Base-by-base conservation (phyloP, 2,329 filamentous ascomycete species). In the Calonectria ilicicola region DNA sequence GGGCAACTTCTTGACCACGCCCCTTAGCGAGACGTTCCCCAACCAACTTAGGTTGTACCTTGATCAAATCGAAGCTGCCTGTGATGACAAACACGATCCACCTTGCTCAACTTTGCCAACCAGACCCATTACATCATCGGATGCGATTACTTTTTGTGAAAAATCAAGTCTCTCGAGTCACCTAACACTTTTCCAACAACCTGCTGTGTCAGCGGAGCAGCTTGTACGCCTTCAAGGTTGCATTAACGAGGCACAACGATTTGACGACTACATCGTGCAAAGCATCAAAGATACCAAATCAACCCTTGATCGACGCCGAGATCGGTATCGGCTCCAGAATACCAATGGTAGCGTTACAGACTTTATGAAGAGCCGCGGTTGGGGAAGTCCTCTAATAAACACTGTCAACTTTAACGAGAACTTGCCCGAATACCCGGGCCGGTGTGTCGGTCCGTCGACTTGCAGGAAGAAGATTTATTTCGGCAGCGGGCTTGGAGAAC, bases 371-470 rank as follows among this genome's bases (percentile, higher is more conserved):
- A 80, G 75, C 56, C 62, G 35, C 2, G 77, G 80, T 2, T 53
- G 72, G 6, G 73, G 77, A 8, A 82, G 80, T 29, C 76, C 78
- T 0, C 65, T 82, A 6, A 49, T 64, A 0, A 76, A 78, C 8
- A 65, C 67, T 2, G 72, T 75, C 19, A 23, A 56, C 3, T 49
- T 75, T 12, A 74, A 79, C 8, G 75, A 81, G 2, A 68, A 49
- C 2, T 78, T 74, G 76, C 35, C 35, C 1, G 69, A 53, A 5
- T 47, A 68, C 15, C 60, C 40, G 8, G 53, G 70, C 1, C 80
- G 74, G 79, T 77, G 69, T 4, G 17, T 29, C 5, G 26, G 9
- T 23, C 17, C 47, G 2, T 69, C 26, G 26, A 58, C 62, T 58
- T 15, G 27, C 9, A 69, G 78, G 2, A 21, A 29, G 3, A 69